Evolutionary conservation across 176 grass and related monocot genomes (phyloP).

Genomic region (Themeda triandra): DNA sequence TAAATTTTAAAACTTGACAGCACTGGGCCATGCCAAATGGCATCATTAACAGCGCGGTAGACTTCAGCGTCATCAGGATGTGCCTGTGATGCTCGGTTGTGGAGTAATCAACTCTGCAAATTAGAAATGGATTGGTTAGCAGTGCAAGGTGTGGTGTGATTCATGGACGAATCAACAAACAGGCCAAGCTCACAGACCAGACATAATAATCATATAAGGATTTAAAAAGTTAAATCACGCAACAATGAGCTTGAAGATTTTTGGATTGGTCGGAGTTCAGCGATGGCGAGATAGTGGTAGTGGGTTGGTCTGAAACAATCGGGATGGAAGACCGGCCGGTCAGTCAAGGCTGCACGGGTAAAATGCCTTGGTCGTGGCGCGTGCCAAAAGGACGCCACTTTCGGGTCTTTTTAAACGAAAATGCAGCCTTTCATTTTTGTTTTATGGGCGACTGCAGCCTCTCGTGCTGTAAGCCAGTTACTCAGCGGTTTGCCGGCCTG

Average conservation of each 20-base stretch:
- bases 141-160: background rate
- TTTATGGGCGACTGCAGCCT: background rate
- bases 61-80: too few relatives aligned
- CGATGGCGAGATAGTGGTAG: background rate
- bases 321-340: background rate
- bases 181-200: background rate
- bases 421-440: background rate
- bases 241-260: background rate
- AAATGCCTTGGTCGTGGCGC: background rate
- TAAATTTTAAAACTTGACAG: background rate
- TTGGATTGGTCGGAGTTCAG: background rate
- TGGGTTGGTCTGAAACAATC: background rate
- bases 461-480: background rate
- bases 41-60: too few relatives aligned
- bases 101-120: background rate
- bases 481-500: background rate
- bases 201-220: background rate
- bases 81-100: too few relatives aligned
- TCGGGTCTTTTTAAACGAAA: conserved; percentile 19
- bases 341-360: background rate
- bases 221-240: background rate
- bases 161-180: background rate
- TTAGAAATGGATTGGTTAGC: background rate
- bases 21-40: too few relatives aligned
- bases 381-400: conserved; percentile 19